A percentile compares a stretch with the other conserved stretches of the same genome.
phyloP scores from a whole-genome alignment of 805 yeast species.

The Nakazawaea sp. region DNA sequence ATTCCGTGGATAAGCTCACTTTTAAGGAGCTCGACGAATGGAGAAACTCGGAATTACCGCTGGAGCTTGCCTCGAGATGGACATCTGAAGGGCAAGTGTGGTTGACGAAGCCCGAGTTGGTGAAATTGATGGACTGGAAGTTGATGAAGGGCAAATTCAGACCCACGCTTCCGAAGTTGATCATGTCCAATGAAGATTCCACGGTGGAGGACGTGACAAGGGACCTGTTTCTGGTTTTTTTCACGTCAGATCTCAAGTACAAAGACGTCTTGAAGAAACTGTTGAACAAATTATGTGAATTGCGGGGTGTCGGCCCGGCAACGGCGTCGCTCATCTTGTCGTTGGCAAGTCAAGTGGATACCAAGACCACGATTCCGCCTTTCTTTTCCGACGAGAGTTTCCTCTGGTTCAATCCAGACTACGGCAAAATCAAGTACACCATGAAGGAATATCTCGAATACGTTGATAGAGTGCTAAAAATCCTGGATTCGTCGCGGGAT shows the following conservation, averaged over 20 bases:
- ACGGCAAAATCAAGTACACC: constrained; percentile 31
- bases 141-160: constrained; percentile 36
- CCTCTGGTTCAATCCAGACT: constrained; percentile 24
- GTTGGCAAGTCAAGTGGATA: constrained; percentile 12
- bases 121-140: constrained; percentile 41
- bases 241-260: background rate
- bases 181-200: constrained; percentile 27
- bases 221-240: constrained; percentile 17
- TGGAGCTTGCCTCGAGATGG: constrained; percentile 19
- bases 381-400: constrained; percentile 45
- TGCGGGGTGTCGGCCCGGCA: constrained; percentile 46
- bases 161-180: constrained; percentile 34
- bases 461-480: constrained; percentile 15
- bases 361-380: constrained; percentile 26
- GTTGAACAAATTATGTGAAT: constrained; percentile 25
- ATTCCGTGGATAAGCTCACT: constrained; percentile 15
- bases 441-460: constrained; percentile 33
- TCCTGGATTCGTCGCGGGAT: constrained; percentile 1
- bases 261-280: constrained; percentile 17
- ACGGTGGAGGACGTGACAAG: constrained; percentile 24
- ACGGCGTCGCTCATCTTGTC: constrained; percentile 39
- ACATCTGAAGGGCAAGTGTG: constrained; percentile 14
- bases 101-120: constrained; percentile 33
- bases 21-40: constrained; percentile 32
- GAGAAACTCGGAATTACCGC: constrained; percentile 27